Evolutionary conservation across 345 rosid species (phyloP).

Genomic region (Syzygium jambos): DNA sequence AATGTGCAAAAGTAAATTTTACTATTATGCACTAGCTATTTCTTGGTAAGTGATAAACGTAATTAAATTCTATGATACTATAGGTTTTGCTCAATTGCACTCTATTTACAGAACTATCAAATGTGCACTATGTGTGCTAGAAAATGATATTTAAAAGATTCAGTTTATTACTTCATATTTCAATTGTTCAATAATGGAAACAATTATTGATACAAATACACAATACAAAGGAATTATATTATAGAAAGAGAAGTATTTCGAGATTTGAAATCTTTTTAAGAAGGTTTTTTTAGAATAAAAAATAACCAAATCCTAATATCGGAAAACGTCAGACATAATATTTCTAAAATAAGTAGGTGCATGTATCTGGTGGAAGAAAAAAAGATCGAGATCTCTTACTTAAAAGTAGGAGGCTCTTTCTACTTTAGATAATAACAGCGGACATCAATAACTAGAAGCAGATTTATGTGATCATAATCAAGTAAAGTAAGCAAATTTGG

Average conservation of each 20-base stretch:
- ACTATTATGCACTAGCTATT: too few relatives aligned
- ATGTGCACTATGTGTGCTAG: background rate
- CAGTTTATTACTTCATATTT: background rate
- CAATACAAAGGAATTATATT: background rate
- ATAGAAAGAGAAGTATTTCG: background rate
- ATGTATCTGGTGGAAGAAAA: background rate
- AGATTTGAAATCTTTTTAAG: background rate
- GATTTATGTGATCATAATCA: background rate
- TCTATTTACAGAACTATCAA: background rate
- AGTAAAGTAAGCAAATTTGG: background rate
- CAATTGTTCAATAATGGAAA: background rate
- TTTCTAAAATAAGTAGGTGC: background rate
- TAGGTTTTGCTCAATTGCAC: background rate
- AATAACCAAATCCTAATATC: background rate
- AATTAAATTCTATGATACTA: background rate
- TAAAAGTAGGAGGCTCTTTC: background rate
- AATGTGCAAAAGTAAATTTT: too few relatives aligned
- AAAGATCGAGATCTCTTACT: background rate
- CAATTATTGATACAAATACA: background rate
- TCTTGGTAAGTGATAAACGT: background rate
- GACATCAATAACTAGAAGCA: background rate
- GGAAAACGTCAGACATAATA: background rate
- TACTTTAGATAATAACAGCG: background rate
- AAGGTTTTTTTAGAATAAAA: background rate
- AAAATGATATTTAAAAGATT: too few relatives aligned